A percentile compares a stretch with the other conserved stretches of the same genome.
phyloP scores from a whole-genome alignment of 441 rosid species.

The Populus hybrid region DNA sequence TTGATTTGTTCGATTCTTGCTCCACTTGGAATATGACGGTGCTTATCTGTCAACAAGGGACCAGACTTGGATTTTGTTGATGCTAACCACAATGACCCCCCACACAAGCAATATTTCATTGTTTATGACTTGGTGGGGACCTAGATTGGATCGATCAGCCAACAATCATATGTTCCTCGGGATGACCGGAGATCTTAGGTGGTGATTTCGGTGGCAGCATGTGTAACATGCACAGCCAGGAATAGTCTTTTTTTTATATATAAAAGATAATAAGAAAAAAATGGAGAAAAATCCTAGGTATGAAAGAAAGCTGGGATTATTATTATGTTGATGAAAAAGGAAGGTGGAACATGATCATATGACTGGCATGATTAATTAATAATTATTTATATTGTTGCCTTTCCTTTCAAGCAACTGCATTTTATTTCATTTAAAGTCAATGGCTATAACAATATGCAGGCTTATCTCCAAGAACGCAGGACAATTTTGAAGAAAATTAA shows the following conservation, averaged over 20 bases:
- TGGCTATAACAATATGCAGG: neutral
- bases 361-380: neutral
- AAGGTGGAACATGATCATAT: neutral
- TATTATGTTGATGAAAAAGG: neutral
- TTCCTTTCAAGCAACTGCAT: neutral
- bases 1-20: neutral
- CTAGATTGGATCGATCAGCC: neutral
- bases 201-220: neutral
- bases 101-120: neutral
- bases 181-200: neutral
- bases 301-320: neutral
- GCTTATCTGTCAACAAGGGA: slow-evolving; percentile 8
- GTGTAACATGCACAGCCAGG: neutral
- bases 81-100: neutral
- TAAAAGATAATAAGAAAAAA: neutral
- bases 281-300: neutral
- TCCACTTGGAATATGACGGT: neutral
- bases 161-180: neutral
- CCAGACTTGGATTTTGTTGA: neutral
- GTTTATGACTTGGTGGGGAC: neutral
- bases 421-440: neutral
- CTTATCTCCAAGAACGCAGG: slow-evolving; percentile 4
- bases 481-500: neutral
- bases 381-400: neutral
- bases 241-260: too few relatives aligned